Evolutionary conservation across 495 filamentous ascomycete genomes (phyloP).

Genomic region (Beverwykella pulmonaria): DNA sequence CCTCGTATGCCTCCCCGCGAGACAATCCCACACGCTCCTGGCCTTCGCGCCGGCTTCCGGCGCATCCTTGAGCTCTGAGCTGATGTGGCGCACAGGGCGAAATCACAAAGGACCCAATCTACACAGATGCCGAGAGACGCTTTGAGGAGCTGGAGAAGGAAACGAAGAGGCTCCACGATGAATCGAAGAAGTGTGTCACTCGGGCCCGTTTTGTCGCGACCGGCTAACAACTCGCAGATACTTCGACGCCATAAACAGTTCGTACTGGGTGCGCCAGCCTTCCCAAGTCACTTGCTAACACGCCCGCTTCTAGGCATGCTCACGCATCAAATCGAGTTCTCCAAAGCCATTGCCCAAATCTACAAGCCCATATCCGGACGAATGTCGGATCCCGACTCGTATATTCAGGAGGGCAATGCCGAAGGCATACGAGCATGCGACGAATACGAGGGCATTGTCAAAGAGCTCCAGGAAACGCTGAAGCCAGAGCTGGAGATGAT

Average conservation of each 20-base stretch:
- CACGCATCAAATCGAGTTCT: slow-evolving; percentile 97
- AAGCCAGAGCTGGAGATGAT: slow-evolving; percentile 97
- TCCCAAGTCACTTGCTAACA: slow-evolving; percentile 9
- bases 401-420: slow-evolving; percentile 79
- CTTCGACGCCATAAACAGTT: slow-evolving; percentile 93
- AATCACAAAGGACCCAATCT: slow-evolving; percentile 89
- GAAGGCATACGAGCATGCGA: slow-evolving; percentile 95
- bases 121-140: slow-evolving; percentile 88
- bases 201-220: neutral
- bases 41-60: slow-evolving; percentile 34
- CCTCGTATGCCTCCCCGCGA: slow-evolving; percentile 55
- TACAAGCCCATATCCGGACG: slow-evolving; percentile 98
- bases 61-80: slow-evolving; percentile 11
- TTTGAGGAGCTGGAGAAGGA: slow-evolving; percentile 93
- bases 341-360: slow-evolving; percentile 89
- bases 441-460: slow-evolving; percentile 91
- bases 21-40: neutral
- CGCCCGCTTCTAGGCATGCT: slow-evolving; percentile 72
- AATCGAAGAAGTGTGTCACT: slow-evolving; percentile 72
- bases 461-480: slow-evolving; percentile 84
- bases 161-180: slow-evolving; percentile 94
- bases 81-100: slow-evolving; percentile 60
- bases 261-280: slow-evolving; percentile 4
- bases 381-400: slow-evolving; percentile 87
- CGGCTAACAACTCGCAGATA: slow-evolving; percentile 53